phyloP scores from a whole-genome alignment of 768 basidiomycete species.

The Albatrellus ellisii region DNA sequence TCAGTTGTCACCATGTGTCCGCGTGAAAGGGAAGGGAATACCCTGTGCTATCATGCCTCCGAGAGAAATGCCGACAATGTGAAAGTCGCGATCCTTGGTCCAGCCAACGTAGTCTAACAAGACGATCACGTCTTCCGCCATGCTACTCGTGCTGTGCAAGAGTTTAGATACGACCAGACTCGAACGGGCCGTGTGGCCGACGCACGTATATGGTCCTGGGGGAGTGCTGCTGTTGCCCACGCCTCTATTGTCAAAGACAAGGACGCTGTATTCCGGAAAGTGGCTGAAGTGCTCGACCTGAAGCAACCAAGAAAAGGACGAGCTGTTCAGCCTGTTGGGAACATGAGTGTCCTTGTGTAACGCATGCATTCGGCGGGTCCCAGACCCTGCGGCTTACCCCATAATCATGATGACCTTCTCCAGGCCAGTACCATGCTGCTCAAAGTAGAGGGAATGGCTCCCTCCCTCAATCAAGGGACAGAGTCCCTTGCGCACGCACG shows the following conservation, averaged over 20 bases:
- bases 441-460: constrained; percentile 68
- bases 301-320: constrained; percentile 45
- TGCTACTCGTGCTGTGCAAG: constrained; percentile 44
- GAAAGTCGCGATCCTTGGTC: constrained; percentile 45
- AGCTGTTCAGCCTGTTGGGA: constrained; percentile 41
- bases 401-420: constrained; percentile 65
- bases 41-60: constrained; percentile 83
- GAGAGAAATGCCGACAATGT: constrained; percentile 63
- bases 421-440: constrained; percentile 57
- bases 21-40: constrained; percentile 14
- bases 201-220: constrained; percentile 65
- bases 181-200: not conserved
- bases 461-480: constrained; percentile 54
- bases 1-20: not conserved
- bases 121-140: constrained; percentile 63
- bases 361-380: not conserved
- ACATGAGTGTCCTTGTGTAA: not conserved
- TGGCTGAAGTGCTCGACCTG: constrained; percentile 55
- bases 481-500: constrained; percentile 58
- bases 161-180: not conserved
- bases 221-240: constrained; percentile 66
- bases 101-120: constrained; percentile 63
- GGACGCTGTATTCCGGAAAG: constrained; percentile 38
- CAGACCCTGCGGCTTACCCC: constrained; percentile 30
- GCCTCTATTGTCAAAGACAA: constrained; percentile 80